Conservation (phyloP, 345 rosid species). For the Salix viminalis region DNA sequence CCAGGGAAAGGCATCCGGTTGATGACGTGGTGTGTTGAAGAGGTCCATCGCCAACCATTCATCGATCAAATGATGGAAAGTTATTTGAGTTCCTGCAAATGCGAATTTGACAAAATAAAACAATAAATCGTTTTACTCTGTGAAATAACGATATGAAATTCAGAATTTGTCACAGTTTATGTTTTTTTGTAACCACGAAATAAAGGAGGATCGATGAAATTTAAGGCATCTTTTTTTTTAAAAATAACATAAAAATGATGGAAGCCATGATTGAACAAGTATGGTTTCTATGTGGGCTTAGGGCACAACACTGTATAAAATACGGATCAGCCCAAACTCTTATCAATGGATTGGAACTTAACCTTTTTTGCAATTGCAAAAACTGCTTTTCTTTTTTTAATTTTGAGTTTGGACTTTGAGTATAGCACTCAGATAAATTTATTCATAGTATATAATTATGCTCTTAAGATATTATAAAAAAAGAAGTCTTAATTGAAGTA, state of each 20-base stretch:
- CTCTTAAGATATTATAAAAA: no score
- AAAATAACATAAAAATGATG: not conserved
- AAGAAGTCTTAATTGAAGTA: no score
- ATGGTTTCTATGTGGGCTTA: not conserved
- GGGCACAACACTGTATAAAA: not conserved
- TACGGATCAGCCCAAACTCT: not conserved
- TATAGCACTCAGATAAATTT: no score
- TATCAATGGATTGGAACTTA: not conserved
- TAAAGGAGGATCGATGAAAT: not conserved
- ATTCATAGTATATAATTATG: no score
- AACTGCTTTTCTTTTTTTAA: no score
- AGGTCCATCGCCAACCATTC: conserved; percentile 38
- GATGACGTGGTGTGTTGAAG: conserved; percentile 70
- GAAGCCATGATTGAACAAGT: not conserved
- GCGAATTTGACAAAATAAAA: not conserved
- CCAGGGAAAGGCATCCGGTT: conserved; percentile 51
- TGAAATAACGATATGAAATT: not conserved
- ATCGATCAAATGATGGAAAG: conserved; percentile 29
- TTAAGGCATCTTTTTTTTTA: not conserved
- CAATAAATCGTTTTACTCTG: not conserved
- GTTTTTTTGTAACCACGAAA: not conserved
- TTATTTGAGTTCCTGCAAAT: not conserved
- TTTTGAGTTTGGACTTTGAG: no score
- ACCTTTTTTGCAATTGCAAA: not conserved
- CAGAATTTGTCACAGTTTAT: no score